These are phyloP conservation scores for Phytophthora chlamydospora DNA, from an alignment of 352 stramenopile species.

Conservation along the genomic window DNA sequence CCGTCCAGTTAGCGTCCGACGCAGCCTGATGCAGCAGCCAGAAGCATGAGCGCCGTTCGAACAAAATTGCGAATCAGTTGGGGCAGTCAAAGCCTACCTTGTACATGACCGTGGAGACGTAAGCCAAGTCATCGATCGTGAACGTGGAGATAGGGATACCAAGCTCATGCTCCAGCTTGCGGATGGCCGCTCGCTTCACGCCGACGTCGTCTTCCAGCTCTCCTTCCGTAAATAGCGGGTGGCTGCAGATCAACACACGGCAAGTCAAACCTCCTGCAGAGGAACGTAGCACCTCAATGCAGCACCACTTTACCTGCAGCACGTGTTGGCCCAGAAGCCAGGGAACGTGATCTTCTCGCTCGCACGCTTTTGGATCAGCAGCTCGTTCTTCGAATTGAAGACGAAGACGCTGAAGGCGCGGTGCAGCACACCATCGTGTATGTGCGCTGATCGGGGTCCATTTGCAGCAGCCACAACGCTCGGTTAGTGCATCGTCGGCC, in stretches of 20 bases:
- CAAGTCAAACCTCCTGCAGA: constrained; percentile 3
- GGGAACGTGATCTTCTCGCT: constrained; percentile 99
- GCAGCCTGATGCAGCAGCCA: constrained; percentile 43
- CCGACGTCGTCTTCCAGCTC: constrained; percentile 86
- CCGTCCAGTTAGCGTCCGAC: constrained; percentile 92
- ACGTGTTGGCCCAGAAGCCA: constrained; percentile 99
- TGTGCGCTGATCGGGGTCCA: constrained; percentile 51
- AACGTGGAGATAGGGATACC: constrained; percentile 93
- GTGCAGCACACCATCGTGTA: constrained; percentile 80
- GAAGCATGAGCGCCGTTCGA: constrained; percentile 16
- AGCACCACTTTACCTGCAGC: constrained; percentile 83
- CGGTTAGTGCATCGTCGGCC: constrained; percentile 5
- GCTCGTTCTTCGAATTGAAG: constrained; percentile 87
- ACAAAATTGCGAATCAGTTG: neutral
- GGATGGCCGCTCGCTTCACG: constrained; percentile 94
- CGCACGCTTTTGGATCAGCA: constrained; percentile 93
- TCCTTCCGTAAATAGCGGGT: constrained; percentile 94
- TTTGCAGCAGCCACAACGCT: constrained; percentile 2
- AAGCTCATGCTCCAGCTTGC: constrained; percentile 99
- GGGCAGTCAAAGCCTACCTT: constrained; percentile 66
- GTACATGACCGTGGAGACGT: constrained; percentile 98
- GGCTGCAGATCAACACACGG: constrained; percentile 43
- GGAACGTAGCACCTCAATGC: neutral
- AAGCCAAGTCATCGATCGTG: constrained; percentile 90
- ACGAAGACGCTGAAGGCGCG: constrained; percentile 89